Conservation (phyloP, 148 eudicot genomes). For the Rhododendron simsii region DNA sequence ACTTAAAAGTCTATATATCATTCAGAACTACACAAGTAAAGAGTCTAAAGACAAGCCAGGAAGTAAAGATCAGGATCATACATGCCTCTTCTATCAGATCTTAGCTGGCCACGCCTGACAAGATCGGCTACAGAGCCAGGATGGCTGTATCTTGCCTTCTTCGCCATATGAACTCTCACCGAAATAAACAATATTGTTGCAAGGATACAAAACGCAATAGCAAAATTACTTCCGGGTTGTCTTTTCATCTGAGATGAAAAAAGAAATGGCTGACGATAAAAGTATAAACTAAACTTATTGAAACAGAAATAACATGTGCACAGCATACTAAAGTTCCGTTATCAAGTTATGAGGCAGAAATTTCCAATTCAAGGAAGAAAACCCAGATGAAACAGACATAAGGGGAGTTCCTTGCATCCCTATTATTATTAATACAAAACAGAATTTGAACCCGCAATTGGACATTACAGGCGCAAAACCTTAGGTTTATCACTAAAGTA, state of each 20-base stretch:
- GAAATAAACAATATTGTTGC: conserved; percentile 52
- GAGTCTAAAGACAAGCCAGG: not conserved
- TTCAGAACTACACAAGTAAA: not conserved
- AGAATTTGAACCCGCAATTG: not conserved
- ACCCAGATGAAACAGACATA: not conserved
- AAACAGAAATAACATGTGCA: not conserved
- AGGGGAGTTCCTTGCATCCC: not conserved
- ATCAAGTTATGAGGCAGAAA: not conserved
- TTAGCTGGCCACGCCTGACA: conserved; percentile 97
- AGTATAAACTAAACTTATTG: not conserved
- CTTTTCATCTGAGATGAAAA: conserved; percentile 45
- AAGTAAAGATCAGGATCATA: conserved; percentile 44
- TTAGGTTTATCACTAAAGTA: not conserved
- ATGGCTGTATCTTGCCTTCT: conserved; percentile 39
- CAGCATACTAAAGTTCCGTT: not conserved
- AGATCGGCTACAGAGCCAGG: conserved; percentile 97
- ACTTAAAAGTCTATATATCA: not conserved
- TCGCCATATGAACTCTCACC: conserved; percentile 42
- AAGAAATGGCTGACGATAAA: not conserved
- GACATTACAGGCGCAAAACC: not conserved
- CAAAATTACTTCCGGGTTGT: conserved; percentile 39
- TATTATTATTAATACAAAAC: not conserved
- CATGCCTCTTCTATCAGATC: conserved; percentile 99
- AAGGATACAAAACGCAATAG: conserved; percentile 52
- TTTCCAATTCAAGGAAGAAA: conserved; percentile 1